These are phyloP conservation scores for Vicia sativa DNA, from an alignment of 306 rosid genomes.

Conservation along the genomic window DNA sequence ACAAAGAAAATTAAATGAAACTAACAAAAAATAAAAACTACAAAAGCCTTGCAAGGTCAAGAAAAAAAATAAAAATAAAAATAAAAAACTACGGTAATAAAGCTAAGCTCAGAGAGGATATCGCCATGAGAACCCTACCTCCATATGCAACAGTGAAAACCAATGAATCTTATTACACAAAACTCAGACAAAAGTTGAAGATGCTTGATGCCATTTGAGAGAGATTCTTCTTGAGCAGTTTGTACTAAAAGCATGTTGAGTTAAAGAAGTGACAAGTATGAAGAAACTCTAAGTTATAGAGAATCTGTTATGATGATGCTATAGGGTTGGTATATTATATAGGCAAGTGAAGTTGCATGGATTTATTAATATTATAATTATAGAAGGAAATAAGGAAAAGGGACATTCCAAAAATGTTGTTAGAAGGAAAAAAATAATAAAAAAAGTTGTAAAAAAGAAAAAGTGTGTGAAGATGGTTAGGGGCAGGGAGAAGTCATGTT, in stretches of 20 bases:
- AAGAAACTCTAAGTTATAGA: background rate
- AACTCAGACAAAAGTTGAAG: background rate
- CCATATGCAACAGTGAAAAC: conserved; percentile 21
- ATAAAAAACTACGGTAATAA: accelerated
- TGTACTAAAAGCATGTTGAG: conserved; percentile 38
- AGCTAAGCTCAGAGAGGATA: conserved; percentile 69
- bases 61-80: conserved; percentile 38
- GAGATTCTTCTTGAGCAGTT: conserved; percentile 36
- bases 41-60: conserved; percentile 91
- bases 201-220: conserved; percentile 29
- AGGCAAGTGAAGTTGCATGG: conserved; percentile 40
- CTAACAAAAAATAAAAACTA: accelerated
- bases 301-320: background rate
- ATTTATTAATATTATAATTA: too few species aligned
- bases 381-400: background rate
- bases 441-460: background rate
- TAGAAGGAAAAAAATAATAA: background rate
- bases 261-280: conserved; percentile 42
- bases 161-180: conserved; percentile 28
- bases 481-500: conserved; percentile 44
- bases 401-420: conserved; percentile 42
- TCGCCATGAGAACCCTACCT: conserved; percentile 44
- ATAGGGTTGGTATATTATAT: conserved; percentile 34
- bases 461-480: background rate
- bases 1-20: accelerated